Evolutionary conservation across 148 eudicot genomes (phyloP).

Genomic region (Cornus kousa): DNA sequence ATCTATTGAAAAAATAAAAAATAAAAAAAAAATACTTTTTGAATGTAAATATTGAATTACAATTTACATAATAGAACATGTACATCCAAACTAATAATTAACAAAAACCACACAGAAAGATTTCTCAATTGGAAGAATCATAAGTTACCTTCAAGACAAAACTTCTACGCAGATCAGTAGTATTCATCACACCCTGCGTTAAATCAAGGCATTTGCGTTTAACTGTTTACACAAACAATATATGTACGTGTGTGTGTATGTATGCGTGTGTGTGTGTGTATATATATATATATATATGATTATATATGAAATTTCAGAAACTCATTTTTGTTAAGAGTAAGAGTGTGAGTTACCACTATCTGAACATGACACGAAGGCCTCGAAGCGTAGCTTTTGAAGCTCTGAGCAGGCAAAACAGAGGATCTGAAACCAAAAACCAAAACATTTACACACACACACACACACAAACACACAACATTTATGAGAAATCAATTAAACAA

Average conservation of each 20-base stretch:
- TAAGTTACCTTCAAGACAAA: slow-evolving; percentile 33
- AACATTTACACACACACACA: neutral
- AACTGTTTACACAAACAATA: no score
- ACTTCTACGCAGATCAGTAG: slow-evolving; percentile 20
- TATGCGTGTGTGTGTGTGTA: no score
- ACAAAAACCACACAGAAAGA: neutral
- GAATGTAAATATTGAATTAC: no score
- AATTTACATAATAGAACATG: neutral
- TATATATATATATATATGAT: no score
- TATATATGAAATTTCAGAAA: neutral
- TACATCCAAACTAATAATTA: neutral
- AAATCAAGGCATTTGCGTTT: neutral
- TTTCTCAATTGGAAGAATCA: neutral
- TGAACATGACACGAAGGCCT: slow-evolving; percentile 29
- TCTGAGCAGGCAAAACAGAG: slow-evolving; percentile 30
- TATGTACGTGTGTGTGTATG: no score
- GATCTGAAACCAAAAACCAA: slow-evolving; percentile 32
- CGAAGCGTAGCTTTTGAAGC: slow-evolving; percentile 27
- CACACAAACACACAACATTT: neutral
- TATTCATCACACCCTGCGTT: slow-evolving; percentile 31
- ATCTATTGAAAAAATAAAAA: neutral
- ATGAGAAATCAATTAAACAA: neutral
- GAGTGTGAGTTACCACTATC: slow-evolving; percentile 30
- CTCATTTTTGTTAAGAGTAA: neutral
- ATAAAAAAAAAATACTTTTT: neutral